Conservation (phyloP, 306 rosid species). For the Acacia acuminata region DNA sequence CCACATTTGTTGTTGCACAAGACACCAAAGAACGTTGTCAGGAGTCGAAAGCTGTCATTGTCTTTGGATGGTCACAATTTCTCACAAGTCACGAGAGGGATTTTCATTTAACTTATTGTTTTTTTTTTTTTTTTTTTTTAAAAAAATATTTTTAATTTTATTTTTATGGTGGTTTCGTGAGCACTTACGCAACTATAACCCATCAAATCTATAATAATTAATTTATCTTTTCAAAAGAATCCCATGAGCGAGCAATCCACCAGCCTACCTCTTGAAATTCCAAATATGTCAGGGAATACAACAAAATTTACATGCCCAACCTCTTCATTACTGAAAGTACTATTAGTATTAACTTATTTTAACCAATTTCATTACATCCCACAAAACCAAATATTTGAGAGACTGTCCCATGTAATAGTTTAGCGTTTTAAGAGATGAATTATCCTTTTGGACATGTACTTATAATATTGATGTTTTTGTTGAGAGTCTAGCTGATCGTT, state of each 20-base stretch:
- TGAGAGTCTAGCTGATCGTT: too few species aligned
- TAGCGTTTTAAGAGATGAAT: too few species aligned
- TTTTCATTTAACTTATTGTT: not conserved
- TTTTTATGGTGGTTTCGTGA: conserved; percentile 29
- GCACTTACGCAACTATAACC: conserved; percentile 32
- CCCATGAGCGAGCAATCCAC: not conserved
- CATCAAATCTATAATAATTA: not conserved
- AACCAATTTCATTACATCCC: not conserved
- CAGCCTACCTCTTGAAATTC: not conserved
- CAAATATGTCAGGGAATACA: not conserved
- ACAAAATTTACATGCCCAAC: not conserved
- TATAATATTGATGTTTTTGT: too few species aligned
- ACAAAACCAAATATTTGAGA: too few species aligned
- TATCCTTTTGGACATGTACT: too few species aligned
- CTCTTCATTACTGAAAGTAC: not conserved
- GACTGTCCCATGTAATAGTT: too few species aligned
- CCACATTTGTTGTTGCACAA: conserved; percentile 36
- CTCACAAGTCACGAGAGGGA: not conserved
- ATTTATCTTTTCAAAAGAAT: not conserved
- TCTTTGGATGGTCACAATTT: not conserved
- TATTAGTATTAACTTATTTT: not conserved
- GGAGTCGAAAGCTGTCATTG: conserved; percentile 44
- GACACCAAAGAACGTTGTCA: conserved; percentile 32
- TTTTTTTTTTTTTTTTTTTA: too few species aligned
- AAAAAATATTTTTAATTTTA: not conserved